phyloP scores from a whole-genome alignment of 73 alveolate species.

The Symbiodinium natans region DNA sequence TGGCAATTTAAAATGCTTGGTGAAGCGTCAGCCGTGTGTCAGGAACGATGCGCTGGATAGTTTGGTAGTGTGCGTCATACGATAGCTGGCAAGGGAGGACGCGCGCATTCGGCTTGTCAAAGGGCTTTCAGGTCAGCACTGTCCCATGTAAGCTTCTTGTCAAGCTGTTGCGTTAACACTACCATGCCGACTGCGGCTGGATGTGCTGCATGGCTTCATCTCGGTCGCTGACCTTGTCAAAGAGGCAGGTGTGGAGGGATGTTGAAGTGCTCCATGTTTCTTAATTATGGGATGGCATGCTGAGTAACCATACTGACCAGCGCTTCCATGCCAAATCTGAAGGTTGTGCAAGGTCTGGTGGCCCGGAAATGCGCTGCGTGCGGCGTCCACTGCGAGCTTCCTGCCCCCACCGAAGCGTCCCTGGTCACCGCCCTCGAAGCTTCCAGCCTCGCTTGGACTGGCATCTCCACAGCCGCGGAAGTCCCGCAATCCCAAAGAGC shows the following conservation, averaged over 20 bases:
- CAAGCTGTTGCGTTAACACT: too few relatives aligned
- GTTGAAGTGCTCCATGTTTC: too few relatives aligned
- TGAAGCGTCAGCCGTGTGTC: too few relatives aligned
- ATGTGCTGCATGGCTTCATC: not conserved
- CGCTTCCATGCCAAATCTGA: not conserved
- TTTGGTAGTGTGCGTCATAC: too few relatives aligned
- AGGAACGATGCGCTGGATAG: too few relatives aligned
- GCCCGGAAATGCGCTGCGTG: not conserved
- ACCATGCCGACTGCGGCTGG: too few relatives aligned
- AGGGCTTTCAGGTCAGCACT: too few relatives aligned
- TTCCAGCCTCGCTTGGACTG: not conserved
- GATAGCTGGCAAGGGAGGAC: too few relatives aligned
- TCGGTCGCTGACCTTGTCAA: not conserved
- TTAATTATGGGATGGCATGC: too few relatives aligned
- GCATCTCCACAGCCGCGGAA: constrained; percentile 12
- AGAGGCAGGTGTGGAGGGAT: not conserved
- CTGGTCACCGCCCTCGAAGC: constrained; percentile 62
- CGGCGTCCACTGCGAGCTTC: constrained; percentile 41
- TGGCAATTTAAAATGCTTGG: too few relatives aligned
- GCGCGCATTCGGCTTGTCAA: too few relatives aligned
- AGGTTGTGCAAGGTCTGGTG: not conserved
- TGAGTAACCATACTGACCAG: not conserved
- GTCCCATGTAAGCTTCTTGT: too few relatives aligned
- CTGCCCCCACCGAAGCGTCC: constrained; percentile 58
- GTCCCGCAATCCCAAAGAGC: constrained; percentile 12